phyloP scores from a whole-genome alignment of 805 yeast species.

The Suhomyces pyralidae region DNA sequence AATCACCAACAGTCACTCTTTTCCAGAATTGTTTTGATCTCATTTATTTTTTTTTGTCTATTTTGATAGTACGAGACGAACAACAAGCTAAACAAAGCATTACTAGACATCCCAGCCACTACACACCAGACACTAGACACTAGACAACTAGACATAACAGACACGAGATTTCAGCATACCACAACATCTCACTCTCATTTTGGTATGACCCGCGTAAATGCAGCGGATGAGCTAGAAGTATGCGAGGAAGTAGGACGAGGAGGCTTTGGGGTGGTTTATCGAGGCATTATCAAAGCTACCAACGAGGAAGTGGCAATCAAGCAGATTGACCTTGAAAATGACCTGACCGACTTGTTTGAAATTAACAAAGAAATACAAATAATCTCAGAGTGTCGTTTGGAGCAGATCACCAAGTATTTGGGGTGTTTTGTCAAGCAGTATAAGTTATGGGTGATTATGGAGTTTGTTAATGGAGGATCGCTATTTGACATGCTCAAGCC shows the following conservation, averaged over 20 bases:
- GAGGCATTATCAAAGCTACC: slow-evolving; percentile 50
- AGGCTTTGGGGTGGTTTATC: slow-evolving; percentile 73
- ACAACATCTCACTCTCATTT: too few species aligned
- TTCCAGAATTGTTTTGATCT: not conserved
- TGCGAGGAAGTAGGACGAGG: slow-evolving; percentile 68
- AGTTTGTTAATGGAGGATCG: slow-evolving; percentile 75
- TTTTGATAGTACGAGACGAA: not conserved
- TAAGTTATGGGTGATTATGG: slow-evolving; percentile 81
- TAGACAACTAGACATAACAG: too few species aligned
- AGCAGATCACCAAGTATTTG: slow-evolving; percentile 61
- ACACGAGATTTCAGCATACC: too few species aligned
- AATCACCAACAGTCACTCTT: not conserved
- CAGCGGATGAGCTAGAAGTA: slow-evolving; percentile 40
- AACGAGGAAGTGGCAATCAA: slow-evolving; percentile 53
- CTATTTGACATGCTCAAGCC: slow-evolving; percentile 61
- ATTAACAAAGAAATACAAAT: slow-evolving; percentile 71
- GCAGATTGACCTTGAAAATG: slow-evolving; percentile 71
- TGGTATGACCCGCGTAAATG: slow-evolving; percentile 13
- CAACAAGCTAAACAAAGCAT: not conserved
- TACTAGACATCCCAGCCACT: not conserved
- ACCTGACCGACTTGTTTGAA: slow-evolving; percentile 60
- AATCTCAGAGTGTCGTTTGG: slow-evolving; percentile 60
- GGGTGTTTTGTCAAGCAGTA: slow-evolving; percentile 71
- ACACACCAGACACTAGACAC: not conserved
- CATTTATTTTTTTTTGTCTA: not conserved